These are phyloP conservation scores for Cocos nucifera DNA, from an alignment of 176 grass and related monocot species.

Conservation along the genomic window DNA sequence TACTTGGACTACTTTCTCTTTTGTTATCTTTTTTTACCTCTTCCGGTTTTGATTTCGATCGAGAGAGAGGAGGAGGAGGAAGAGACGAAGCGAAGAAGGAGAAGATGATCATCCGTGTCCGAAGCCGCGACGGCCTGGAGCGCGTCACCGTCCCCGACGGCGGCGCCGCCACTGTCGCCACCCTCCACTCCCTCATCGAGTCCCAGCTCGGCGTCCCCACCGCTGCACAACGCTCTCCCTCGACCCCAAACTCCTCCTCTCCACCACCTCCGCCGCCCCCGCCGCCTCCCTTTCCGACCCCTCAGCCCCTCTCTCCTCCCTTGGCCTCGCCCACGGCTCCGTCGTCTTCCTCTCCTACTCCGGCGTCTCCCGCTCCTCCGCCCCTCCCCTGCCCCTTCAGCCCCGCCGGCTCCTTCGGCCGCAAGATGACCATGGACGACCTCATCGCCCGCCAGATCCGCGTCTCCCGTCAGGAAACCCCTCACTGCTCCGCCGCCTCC, in stretches of 20 bases:
- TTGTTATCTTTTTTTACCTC: too few relatives aligned
- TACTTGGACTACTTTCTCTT: too few relatives aligned
- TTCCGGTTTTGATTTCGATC: too few relatives aligned
- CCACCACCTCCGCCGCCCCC: neutral
- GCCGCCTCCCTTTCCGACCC: constrained; percentile 23
- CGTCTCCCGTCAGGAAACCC: constrained; percentile 73
- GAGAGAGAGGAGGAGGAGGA: too few relatives aligned
- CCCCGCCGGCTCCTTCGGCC: constrained; percentile 63
- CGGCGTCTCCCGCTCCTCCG: constrained; percentile 18
- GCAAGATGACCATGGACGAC: constrained; percentile 96
- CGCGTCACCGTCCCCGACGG: constrained; percentile 49
- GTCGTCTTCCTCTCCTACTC: constrained; percentile 57
- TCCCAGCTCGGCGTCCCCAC: constrained; percentile 44
- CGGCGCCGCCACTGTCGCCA: constrained; percentile 42
- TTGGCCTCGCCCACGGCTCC: constrained; percentile 54
- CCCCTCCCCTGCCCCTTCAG: constrained; percentile 27
- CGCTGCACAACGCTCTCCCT: constrained; percentile 53
- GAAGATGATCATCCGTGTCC: constrained; percentile 72
- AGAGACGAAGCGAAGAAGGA: neutral
- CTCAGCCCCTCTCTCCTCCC: constrained; percentile 28
- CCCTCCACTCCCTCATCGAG: constrained; percentile 56
- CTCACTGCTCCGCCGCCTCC: constrained; percentile 61
- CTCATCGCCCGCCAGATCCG: constrained; percentile 97
- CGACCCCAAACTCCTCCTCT: constrained; percentile 46
- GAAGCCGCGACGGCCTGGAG: constrained; percentile 73